These are phyloP conservation scores for Shiraia bambusicola DNA, from an alignment of 2,329 filamentous ascomycete species.

Conservation along the genomic window DNA sequence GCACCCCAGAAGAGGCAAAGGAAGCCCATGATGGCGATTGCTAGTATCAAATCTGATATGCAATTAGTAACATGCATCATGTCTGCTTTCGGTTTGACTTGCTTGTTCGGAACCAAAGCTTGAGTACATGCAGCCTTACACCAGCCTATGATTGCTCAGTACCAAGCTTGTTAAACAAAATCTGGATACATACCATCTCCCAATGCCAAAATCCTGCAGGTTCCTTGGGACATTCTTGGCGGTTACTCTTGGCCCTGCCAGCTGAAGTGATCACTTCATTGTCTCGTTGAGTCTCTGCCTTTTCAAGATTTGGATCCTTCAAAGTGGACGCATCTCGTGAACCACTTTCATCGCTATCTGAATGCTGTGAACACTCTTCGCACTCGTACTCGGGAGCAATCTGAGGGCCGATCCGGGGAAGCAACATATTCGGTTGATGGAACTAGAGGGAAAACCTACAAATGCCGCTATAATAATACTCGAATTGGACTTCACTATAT, in stretches of 20 bases:
- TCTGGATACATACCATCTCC: conserved; percentile 22
- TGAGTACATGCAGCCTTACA: conserved; percentile 32
- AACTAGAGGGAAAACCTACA: too few relatives aligned
- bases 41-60: conserved; percentile 26
- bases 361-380: conserved; percentile 15
- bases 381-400: conserved; percentile 30
- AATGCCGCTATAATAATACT: too few relatives aligned
- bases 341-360: conserved; percentile 1
- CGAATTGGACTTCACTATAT: not conserved
- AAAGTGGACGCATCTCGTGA: not conserved
- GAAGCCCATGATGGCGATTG: conserved; percentile 25
- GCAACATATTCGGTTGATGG: conserved; percentile 12
- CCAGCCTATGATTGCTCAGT: conserved; percentile 19
- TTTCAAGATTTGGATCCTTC: conserved; percentile 18
- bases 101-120: conserved; percentile 32
- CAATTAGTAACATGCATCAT: not conserved
- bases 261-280: conserved; percentile 4
- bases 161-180: not conserved
- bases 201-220: conserved; percentile 35
- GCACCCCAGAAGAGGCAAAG: conserved; percentile 35
- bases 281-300: conserved; percentile 23
- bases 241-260: conserved; percentile 24
- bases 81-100: not conserved
- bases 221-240: conserved; percentile 10
- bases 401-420: conserved; percentile 26